phyloP scores from a whole-genome alignment of 2,329 filamentous ascomycete genomes.

The Diplodia mutila region DNA sequence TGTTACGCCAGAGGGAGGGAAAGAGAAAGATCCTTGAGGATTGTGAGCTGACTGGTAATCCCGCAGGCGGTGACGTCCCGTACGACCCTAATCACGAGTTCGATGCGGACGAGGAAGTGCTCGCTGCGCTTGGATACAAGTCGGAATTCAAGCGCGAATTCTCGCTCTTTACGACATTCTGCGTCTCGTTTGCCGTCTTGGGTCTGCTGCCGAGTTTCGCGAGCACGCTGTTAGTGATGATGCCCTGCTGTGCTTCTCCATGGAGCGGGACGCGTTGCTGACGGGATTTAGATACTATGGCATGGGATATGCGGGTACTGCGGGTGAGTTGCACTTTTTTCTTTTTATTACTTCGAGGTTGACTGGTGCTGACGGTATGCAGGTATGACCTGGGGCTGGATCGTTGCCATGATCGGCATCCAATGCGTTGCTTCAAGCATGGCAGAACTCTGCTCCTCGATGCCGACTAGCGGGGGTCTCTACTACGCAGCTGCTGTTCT shows the following conservation, averaged over 20 bases:
- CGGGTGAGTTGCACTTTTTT: conserved; percentile 37
- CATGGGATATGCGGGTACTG: conserved; percentile 55
- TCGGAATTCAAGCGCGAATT: conserved; percentile 72
- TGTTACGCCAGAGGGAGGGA: too few relatives aligned
- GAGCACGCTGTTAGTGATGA: conserved; percentile 56
- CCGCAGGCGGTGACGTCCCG: conserved; percentile 51
- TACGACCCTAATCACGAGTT: conserved; percentile 51
- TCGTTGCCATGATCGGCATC: conserved; percentile 73
- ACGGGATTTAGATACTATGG: conserved; percentile 59
- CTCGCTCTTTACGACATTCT: conserved; percentile 73
- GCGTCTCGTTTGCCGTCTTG: conserved; percentile 73
- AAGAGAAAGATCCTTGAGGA: too few relatives aligned
- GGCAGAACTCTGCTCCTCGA: conserved; percentile 72
- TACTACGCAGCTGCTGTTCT: conserved; percentile 76
- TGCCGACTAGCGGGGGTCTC: conserved; percentile 72
- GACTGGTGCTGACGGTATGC: conserved; percentile 31
- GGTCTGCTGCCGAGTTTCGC: conserved; percentile 73
- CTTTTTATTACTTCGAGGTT: background rate
- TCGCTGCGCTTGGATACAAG: conserved; percentile 66
- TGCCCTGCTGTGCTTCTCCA: background rate
- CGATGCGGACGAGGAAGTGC: conserved; percentile 61
- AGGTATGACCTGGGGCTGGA: conserved; percentile 77
- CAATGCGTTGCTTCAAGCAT: conserved; percentile 67
- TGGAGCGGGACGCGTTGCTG: background rate
- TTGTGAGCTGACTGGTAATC: background rate